phyloP scores from a whole-genome alignment of 1,284 basidiomycete genomes.

The Termitomyces sp. region DNA sequence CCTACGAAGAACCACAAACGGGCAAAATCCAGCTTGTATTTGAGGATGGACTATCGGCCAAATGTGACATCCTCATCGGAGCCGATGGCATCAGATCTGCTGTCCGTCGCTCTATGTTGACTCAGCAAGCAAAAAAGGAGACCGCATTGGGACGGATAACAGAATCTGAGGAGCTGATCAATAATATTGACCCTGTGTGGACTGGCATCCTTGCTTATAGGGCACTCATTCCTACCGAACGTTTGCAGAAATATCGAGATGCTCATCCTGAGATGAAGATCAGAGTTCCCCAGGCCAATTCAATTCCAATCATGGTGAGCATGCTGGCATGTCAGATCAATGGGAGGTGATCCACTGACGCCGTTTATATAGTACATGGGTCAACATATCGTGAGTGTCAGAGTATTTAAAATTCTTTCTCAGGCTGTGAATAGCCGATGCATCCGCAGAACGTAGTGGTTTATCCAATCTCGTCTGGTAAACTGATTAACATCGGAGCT shows the following conservation, averaged over 20 bases:
- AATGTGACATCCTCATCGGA: neutral
- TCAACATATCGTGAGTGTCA: neutral
- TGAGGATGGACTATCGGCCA: neutral
- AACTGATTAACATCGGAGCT: constrained; percentile 25
- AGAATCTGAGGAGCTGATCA: neutral
- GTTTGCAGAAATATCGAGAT: neutral
- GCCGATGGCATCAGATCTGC: neutral
- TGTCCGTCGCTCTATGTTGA: neutral
- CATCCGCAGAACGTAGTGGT: constrained; percentile 22
- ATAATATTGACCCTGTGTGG: neutral
- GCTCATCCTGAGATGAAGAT: neutral
- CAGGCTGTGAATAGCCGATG: neutral
- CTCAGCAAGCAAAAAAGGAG: neutral
- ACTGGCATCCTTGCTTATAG: neutral
- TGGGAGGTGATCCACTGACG: neutral
- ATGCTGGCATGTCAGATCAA: neutral
- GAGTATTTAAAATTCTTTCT: neutral
- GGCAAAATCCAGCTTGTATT: neutral
- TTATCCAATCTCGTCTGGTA: constrained; percentile 24
- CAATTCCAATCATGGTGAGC: neutral
- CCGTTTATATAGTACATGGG: neutral
- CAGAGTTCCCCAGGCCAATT: neutral
- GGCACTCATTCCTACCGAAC: neutral
- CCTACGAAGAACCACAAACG: constrained; percentile 18
- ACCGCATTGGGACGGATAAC: neutral